A percentile compares a stretch with the other conserved stretches of the same genome.
These are phyloP conservation scores for Diaporthe ilicicola DNA, from an alignment of 2,329 filamentous ascomycete genomes.

Conservation along the genomic window DNA sequence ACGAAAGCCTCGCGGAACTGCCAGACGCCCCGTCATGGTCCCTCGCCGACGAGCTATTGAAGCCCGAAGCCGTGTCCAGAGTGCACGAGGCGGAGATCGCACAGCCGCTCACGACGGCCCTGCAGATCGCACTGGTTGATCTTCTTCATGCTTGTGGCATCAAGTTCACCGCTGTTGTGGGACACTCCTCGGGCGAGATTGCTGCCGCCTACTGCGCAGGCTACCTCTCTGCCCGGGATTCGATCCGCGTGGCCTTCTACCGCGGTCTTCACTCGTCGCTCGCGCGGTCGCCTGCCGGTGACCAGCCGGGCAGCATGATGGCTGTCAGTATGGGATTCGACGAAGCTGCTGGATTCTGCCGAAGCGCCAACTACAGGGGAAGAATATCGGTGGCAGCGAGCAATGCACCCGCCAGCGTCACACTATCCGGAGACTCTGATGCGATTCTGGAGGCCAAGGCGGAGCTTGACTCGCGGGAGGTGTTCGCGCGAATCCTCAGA, in stretches of 20 bases:
- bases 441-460: conserved; percentile 42
- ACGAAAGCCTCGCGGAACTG: not conserved
- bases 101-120: conserved; percentile 49
- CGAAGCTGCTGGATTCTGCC: conserved; percentile 22
- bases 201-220: conserved; percentile 52
- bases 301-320: conserved; percentile 39
- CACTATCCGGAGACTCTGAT: conserved; percentile 38
- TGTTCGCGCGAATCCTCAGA: conserved; percentile 47
- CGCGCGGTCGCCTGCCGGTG: too few species aligned
- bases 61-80: conserved; percentile 33
- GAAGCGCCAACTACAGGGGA: conserved; percentile 27
- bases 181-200: conserved; percentile 49
- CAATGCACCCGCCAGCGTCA: conserved; percentile 39
- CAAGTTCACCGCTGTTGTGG: conserved; percentile 40
- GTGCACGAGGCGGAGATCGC: conserved; percentile 41
- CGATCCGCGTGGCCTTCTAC: conserved; percentile 50
- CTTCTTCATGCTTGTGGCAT: conserved; percentile 44
- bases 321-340: conserved; percentile 35
- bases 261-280: conserved; percentile 40
- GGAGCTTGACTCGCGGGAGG: conserved; percentile 40
- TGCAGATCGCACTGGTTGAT: conserved; percentile 51
- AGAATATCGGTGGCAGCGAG: conserved; percentile 37
- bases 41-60: not conserved
- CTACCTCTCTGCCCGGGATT: conserved; percentile 36
- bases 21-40: conserved; percentile 3